Base-by-base conservation (phyloP, 2,329 filamentous ascomycete genomes). In the Fusarium mundagurra region DNA sequence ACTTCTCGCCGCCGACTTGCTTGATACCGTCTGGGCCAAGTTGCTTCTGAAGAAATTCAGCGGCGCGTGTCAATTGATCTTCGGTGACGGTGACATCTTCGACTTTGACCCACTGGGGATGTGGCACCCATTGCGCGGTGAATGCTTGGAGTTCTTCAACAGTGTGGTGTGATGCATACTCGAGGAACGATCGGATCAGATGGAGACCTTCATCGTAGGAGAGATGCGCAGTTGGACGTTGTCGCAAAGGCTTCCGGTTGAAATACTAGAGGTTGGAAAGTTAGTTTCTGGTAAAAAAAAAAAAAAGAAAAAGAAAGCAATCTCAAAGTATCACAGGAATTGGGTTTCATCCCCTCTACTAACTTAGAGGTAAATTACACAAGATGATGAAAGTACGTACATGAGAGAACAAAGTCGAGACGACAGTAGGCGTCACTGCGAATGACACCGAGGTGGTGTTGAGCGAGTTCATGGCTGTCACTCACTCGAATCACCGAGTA, bases 101-200 rank as follows among this genome's bases (percentile, higher is more conserved):
- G 9, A 93, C 91, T 77, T 92, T 93, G 64, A 98, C 92, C 95
- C 95, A 98, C 76, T 91, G 90, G 3, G 96, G 95, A 66, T 92
- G 91, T 1, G 96, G 96, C 6, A 98, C 95, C 91, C 94, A 95
- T 86, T 98, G 96, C 20, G 90, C 87, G 0, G 96, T 98, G 81
- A 98, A 98, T 8, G 92, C 91, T 80, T 99, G 96, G 36, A 98
- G 84, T 73, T 98, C 95, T 83, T 99, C 96, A 77, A 99, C 92
- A 0, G 94, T 95, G 81, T 98, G 94, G 72, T 94, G 92, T 2
- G 96, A 95, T 8, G 95, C 92, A 82, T 95, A 96, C 47, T 89
- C 83, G 41, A 99, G 89, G 82, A 99, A 98, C 41, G 92, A 90
- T 57, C 95, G 93, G 77, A 98, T 92, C 58, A 99, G 88, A 73